Base-by-base conservation (phyloP, 1,284 basidiomycete species). In the Bjerkandera adusta region DNA sequence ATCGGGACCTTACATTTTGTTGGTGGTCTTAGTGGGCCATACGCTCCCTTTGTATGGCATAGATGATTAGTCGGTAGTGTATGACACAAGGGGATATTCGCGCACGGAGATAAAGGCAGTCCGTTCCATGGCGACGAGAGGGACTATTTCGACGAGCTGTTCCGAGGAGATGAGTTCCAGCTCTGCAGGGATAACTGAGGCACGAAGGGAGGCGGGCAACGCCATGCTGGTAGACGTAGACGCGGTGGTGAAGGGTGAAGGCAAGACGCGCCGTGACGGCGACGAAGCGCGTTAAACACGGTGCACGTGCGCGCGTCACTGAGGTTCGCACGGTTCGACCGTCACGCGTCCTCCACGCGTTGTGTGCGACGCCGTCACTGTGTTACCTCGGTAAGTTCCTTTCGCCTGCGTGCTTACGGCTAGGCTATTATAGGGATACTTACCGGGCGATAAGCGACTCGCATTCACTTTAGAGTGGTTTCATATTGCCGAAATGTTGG, bases 21-120 rank as follows among this genome's bases (percentile, higher is more conserved):
- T 10, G 96, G 94, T 5, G 97, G 96, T 11, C 85, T 75, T 44
- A 99, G 82, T 8, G 97, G 96, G 1, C 97, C 97, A 59, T 94
- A 97, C 47, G 89, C 82, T 43, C 92, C 92, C 89, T 93, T 62
- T 33, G 43, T 18, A 34, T 7, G 20, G 10, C 38, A 16, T 22
- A 35, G 15, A 6, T 41, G 30, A 43, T 25, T 13, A 35, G 40
- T 12, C n/a, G n/a, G 24, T 24, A 32, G 29, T 3, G 6, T 0
- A 15, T 4, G 18, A 8, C 13, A n/a, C 35, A 35, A 4, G 16
- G 21, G 21, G 13, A n/a, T 12, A 27, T 7, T 26, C 58, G 68
- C 25, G 16, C 71, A 90, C 92, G 61, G 89, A 89, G 50, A 96
- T 87, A 59, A 96, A 87, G 20, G 90, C 84, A 18, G 92, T 92